Evolutionary conservation across 805 yeast species (phyloP).

Genomic region (Ogataea naganishii): DNA sequence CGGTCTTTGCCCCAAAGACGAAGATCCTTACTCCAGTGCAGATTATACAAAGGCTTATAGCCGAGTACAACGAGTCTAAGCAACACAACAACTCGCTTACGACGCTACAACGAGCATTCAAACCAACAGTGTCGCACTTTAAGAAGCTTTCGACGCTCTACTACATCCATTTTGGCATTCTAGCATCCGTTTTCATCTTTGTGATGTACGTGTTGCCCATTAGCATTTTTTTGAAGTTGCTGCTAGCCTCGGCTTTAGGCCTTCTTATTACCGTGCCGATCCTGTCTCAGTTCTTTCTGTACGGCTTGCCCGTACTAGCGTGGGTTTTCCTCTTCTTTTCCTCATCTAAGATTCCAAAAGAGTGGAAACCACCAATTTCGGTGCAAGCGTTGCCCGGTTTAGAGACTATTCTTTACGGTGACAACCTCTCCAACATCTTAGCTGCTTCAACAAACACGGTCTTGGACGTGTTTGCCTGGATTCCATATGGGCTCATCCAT

Average conservation of each 20-base stretch:
- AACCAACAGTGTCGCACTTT: not conserved
- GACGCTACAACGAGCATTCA: slow-evolving; percentile 1
- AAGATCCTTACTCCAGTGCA: not conserved
- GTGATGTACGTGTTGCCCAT: not conserved
- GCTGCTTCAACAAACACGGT: slow-evolving; percentile 60
- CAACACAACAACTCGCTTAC: not conserved
- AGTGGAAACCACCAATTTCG: slow-evolving; percentile 78
- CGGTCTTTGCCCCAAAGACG: no score
- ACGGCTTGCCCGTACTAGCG: slow-evolving; percentile 73
- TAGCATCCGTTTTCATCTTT: not conserved
- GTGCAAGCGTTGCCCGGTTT: slow-evolving; percentile 85
- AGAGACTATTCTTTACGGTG: slow-evolving; percentile 89
- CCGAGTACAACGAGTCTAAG: not conserved
- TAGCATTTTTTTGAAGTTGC: not conserved
- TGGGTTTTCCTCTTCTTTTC: slow-evolving; percentile 83
- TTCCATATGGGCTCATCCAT: slow-evolving; percentile 87
- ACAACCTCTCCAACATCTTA: slow-evolving; percentile 73
- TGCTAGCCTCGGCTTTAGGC: slow-evolving; percentile 28
- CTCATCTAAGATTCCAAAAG: slow-evolving; percentile 62
- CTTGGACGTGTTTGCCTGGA: slow-evolving; percentile 85
- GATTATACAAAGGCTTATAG: not conserved
- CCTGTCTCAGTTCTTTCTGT: slow-evolving; percentile 75
- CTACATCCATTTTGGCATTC: not conserved
- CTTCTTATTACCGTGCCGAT: slow-evolving; percentile 57
- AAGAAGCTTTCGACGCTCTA: not conserved